Evolutionary conservation across 2,329 filamentous ascomycete species (phyloP).

Genomic region (Lachnellula cervina): DNA sequence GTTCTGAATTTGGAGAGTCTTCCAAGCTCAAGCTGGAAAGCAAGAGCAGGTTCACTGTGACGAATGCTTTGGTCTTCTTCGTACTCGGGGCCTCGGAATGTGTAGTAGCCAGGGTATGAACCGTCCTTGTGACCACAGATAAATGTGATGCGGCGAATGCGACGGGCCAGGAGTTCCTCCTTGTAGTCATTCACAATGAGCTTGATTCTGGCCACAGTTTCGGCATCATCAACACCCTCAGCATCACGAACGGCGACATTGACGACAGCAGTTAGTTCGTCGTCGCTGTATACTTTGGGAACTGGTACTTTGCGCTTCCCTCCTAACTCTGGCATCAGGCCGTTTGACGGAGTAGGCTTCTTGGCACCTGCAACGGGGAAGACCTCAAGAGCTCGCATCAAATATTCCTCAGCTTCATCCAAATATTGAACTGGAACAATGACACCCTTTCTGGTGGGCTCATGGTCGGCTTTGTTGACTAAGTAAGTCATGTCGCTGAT

Average conservation of each 20-base stretch:
- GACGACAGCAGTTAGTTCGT: slow-evolving; percentile 85
- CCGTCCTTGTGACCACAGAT: slow-evolving; percentile 94
- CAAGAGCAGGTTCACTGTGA: slow-evolving; percentile 91
- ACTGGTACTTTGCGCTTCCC: slow-evolving; percentile 62
- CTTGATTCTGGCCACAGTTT: slow-evolving; percentile 71
- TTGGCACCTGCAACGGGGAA: slow-evolving; percentile 58
- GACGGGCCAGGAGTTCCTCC: slow-evolving; percentile 74
- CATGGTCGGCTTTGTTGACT: slow-evolving; percentile 63
- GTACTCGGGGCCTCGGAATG: slow-evolving; percentile 89
- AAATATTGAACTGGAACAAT: slow-evolving; percentile 91
- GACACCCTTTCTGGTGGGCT: slow-evolving; percentile 85
- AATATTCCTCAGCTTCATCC: slow-evolving; percentile 85
- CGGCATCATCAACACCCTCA: slow-evolving; percentile 76
- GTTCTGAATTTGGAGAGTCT: slow-evolving; percentile 96
- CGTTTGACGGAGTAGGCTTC: slow-evolving; percentile 50
- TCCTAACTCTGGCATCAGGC: slow-evolving; percentile 67
- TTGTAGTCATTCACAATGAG: slow-evolving; percentile 75
- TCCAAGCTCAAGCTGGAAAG: slow-evolving; percentile 96
- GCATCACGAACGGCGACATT: slow-evolving; percentile 89
- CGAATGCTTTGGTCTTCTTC: slow-evolving; percentile 92
- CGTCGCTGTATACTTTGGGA: slow-evolving; percentile 52
- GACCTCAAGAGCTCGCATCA: slow-evolving; percentile 77
- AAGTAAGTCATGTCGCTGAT: slow-evolving; percentile 97
- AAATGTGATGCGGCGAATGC: slow-evolving; percentile 88
- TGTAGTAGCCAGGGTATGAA: slow-evolving; percentile 95